Evolutionary conservation across 2,329 filamentous ascomycete species (phyloP).

Genomic region (Metarhizium sp.): DNA sequence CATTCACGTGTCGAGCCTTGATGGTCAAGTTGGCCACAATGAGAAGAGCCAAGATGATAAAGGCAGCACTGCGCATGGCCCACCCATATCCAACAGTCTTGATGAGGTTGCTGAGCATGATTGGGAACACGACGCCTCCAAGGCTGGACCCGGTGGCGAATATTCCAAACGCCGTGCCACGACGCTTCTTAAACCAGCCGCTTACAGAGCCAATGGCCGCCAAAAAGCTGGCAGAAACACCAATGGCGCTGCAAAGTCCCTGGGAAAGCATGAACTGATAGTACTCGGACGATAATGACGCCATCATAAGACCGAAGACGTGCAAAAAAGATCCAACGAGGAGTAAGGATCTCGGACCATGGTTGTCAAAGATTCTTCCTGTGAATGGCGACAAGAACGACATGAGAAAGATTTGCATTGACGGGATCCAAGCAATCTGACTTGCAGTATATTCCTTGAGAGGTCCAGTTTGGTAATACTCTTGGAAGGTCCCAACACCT

Average conservation of each 20-base stretch:
- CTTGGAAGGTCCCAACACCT: constrained; percentile 45
- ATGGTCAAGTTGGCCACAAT: constrained; percentile 24
- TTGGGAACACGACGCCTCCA: constrained; percentile 30
- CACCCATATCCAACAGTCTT: constrained; percentile 26
- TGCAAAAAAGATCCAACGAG: constrained; percentile 43
- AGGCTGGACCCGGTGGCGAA: constrained; percentile 25
- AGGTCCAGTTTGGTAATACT: constrained; percentile 44
- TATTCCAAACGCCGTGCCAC: constrained; percentile 25
- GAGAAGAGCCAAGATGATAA: constrained; percentile 26
- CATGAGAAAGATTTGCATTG: constrained; percentile 31
- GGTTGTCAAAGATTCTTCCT: constrained; percentile 44
- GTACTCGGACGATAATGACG: constrained; percentile 6
- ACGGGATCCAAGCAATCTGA: constrained; percentile 53
- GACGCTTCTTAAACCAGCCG: constrained; percentile 25
- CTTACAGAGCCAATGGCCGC: constrained; percentile 22
- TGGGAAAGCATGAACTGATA: constrained; percentile 20
- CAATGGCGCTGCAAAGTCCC: constrained; percentile 26
- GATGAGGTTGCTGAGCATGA: constrained; percentile 28
- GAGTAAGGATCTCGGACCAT: constrained; percentile 49
- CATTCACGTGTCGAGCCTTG: constrained; percentile 12
- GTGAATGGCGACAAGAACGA: constrained; percentile 1
- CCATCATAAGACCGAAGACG: constrained; percentile 39
- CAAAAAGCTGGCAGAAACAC: constrained; percentile 24
- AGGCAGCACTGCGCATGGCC: constrained; percentile 28
- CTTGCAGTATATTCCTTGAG: constrained; percentile 39